These are phyloP conservation scores for Hyaloscypha hepaticicola DNA, from an alignment of 495 filamentous ascomycete species.

Conservation along the genomic window DNA sequence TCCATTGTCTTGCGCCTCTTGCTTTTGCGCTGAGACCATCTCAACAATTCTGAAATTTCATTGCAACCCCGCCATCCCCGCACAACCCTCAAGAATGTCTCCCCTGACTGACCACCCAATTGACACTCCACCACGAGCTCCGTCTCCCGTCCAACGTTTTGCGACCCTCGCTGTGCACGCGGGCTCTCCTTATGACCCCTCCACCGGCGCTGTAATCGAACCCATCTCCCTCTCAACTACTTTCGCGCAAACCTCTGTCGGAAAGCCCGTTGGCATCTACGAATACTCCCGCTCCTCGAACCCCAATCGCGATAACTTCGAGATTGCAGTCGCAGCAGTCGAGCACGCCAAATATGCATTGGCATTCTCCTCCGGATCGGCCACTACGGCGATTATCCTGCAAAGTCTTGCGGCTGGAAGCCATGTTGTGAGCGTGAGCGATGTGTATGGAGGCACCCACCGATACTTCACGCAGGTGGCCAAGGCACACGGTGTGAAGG, in stretches of 20 bases:
- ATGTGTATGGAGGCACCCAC: constrained; percentile 97
- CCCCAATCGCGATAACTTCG: constrained; percentile 93
- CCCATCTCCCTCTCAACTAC: constrained; percentile 95
- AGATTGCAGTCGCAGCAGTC: constrained; percentile 84
- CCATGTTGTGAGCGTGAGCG: constrained; percentile 92
- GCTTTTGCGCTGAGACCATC: too few relatives aligned
- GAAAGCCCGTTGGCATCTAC: constrained; percentile 78
- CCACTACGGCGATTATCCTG: constrained; percentile 87
- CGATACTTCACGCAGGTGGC: constrained; percentile 99
- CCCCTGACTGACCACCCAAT: constrained; percentile 44
- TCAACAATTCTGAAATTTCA: neutral
- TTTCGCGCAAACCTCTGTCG: constrained; percentile 82
- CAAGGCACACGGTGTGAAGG: constrained; percentile 86
- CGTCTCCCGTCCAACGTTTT: constrained; percentile 68
- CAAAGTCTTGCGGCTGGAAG: constrained; percentile 90
- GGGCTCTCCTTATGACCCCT: constrained; percentile 83
- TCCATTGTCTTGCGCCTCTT: neutral
- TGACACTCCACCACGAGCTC: constrained; percentile 56
- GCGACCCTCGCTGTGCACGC: constrained; percentile 94
- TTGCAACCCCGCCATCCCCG: neutral
- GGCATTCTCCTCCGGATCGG: constrained; percentile 92
- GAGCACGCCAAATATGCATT: constrained; percentile 92
- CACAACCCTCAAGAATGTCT: constrained; percentile 37
- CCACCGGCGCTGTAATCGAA: constrained; percentile 92
- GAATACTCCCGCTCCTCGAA: constrained; percentile 93